Percentiles rank a stretch among this genome's conserved stretches.
Evolutionary conservation across 75 land plant genomes (phyloP).

Genomic region (Azolla pinnata): DNA sequence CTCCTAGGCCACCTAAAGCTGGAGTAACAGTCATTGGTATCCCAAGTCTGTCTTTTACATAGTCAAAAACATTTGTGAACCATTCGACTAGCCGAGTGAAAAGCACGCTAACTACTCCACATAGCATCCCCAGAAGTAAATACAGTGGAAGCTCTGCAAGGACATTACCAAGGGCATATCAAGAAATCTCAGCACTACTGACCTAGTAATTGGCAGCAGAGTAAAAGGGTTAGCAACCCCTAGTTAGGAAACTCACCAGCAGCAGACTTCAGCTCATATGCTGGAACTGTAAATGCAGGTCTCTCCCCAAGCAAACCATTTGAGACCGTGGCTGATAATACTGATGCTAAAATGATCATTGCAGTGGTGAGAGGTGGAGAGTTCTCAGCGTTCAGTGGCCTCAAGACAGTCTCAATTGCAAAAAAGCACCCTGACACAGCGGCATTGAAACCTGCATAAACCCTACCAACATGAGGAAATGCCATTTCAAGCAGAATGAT

Average conservation of each 20-base stretch:
- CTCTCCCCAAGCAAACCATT: conserved; percentile 76
- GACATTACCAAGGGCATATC: not conserved
- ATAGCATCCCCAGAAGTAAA: conserved; percentile 87
- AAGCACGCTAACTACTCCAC: conserved; percentile 87
- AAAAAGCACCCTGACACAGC: conserved; percentile 93
- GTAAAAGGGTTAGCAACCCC: too few relatives aligned
- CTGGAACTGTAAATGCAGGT: conserved; percentile 84
- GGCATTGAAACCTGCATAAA: conserved; percentile 88
- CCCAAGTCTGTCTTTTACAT: conserved; percentile 60
- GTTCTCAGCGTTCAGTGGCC: conserved; percentile 95
- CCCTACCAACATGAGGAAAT: too few relatives aligned
- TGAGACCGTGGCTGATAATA: conserved; percentile 90
- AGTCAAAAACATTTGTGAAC: conserved; percentile 65
- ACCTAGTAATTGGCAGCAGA: too few relatives aligned
- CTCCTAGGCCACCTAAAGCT: conserved; percentile 90
- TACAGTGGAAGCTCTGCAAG: conserved; percentile 89
- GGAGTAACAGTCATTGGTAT: conserved; percentile 81
- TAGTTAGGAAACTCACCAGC: conserved; percentile 80
- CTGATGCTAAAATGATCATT: conserved; percentile 97
- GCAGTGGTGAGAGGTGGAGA: conserved; percentile 98
- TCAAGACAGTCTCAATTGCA: conserved; percentile 94
- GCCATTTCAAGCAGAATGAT: too few relatives aligned
- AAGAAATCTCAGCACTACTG: not conserved
- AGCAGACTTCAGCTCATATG: conserved; percentile 95
- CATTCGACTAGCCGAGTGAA: conserved; percentile 80